Conservation (phyloP, 768 basidiomycete species). For the Pluteus cervinus region DNA sequence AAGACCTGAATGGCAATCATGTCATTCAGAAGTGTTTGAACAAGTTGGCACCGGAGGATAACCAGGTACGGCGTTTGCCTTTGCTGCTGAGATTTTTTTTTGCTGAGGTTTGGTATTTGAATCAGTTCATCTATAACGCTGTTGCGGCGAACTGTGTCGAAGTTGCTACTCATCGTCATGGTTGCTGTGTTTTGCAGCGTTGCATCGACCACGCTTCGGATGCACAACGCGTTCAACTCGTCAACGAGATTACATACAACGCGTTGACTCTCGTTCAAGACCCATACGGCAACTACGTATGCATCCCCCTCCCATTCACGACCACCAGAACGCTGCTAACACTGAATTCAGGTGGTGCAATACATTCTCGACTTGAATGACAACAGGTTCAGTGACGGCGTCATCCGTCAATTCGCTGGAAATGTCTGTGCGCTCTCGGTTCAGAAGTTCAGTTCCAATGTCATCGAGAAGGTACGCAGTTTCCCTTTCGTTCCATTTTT, state of each 20-base stretch:
- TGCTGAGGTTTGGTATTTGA: no score
- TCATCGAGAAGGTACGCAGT: conserved; percentile 81
- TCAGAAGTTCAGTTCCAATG: conserved; percentile 99
- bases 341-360: conserved; percentile 71
- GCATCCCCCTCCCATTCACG: no score
- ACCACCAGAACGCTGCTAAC: no score
- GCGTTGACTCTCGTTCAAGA: conserved; percentile 97
- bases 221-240: conserved; percentile 89
- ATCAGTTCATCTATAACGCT: conserved; percentile 96
- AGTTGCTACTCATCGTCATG: conserved; percentile 96
- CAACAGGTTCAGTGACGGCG: conserved; percentile 94
- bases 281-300: conserved; percentile 88
- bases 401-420: conserved; percentile 95
- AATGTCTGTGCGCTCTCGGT: conserved; percentile 97
- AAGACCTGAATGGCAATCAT: conserved; percentile 95
- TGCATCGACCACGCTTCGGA: conserved; percentile 99
- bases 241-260: conserved; percentile 98
- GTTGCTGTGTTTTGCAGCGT: conserved; percentile 96
- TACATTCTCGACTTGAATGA: conserved; percentile 98
- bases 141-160: conserved; percentile 99
- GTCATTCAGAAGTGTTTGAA: conserved; percentile 99
- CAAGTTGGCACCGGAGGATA: conserved; percentile 96
- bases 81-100: not conserved
- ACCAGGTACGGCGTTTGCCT: conserved; percentile 57
- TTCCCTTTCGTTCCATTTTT: conserved; percentile 2